These are phyloP conservation scores for Fomitopsis serialis DNA, from an alignment of 768 basidiomycete species.

Conservation along the genomic window DNA sequence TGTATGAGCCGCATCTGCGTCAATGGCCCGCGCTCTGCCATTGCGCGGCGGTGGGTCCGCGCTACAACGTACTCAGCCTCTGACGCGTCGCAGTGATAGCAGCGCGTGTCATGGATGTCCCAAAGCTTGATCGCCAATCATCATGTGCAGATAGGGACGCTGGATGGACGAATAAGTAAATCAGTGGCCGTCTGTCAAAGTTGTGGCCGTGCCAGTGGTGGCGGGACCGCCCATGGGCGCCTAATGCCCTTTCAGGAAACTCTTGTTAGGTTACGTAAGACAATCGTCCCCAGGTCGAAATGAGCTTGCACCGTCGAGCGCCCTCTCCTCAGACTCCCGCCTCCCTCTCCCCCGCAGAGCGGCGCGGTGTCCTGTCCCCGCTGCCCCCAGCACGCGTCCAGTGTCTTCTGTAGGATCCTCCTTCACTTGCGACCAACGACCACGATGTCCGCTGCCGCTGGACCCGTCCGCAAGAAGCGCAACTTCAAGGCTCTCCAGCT, in stretches of 20 bases:
- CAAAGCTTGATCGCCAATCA: too few species aligned
- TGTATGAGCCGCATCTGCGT: too few species aligned
- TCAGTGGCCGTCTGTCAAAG: too few species aligned
- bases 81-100: too few species aligned
- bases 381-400: not conserved
- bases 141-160: too few species aligned
- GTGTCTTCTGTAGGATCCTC: not conserved
- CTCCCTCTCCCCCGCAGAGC: not conserved
- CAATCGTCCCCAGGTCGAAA: not conserved
- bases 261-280: not conserved
- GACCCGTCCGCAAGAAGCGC: slow-evolving; percentile 81
- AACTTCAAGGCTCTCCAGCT: slow-evolving; percentile 88
- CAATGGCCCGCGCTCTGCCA: too few species aligned
- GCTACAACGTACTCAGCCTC: too few species aligned
- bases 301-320: not conserved
- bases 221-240: too few species aligned
- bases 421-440: not conserved
- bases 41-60: too few species aligned
- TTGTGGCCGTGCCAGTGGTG: too few species aligned
- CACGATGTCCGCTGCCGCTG: slow-evolving; percentile 9
- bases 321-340: not conserved
- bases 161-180: too few species aligned
- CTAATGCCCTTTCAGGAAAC: not conserved
- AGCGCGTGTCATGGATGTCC: too few species aligned
- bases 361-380: not conserved